Base-by-base conservation (phyloP, 768 basidiomycete species). In the Mrakia gelida region DNA sequence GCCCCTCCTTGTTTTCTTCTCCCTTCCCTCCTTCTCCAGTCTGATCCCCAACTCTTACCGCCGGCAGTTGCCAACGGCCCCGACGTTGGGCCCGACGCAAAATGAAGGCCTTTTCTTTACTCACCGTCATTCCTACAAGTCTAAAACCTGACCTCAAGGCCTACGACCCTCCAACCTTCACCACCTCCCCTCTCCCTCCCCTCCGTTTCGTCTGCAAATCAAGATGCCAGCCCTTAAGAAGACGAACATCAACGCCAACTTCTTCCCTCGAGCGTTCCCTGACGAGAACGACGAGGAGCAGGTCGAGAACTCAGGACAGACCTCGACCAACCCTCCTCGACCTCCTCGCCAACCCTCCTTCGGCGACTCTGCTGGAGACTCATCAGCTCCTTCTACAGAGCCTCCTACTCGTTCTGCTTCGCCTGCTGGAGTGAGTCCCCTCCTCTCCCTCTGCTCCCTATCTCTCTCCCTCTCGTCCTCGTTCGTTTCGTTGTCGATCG, bases 151-250 rank as follows among this genome's bases (percentile, higher is more conserved):
- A 52, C 49, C 38, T 38, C n/a, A n/a, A n/a, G 38, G 2, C 18
- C 49, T 5, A 52, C 49, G 11, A 15, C 11, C 18, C 49, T 21
- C 18, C 18, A 52, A 52, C 49, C 3, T 52, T 52, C 49, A 52
- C 49, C 49, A 1, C 21, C 49, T 21, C 49, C 15, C 49, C 18
- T 52, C 49, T 21, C 49, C 15, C 49, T 52, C 49, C 18, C 49
- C n/a, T 26, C n/a, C n/a, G 21, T 49, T 21, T 54, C 71, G 45
- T 15, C 45, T 15, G 1, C 7, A 45, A 45, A 45, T 10, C 9
- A 43, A 5, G 41, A 71, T 77, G 70, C 41, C 70, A n/a, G 76
- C 56, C 15, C 76, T 77, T 61, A 77, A 77, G 59, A 77, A 77
- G 61, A 38, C 38, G 26, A 30, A 45, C 70, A 72, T 77, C 76